Conservation (phyloP, 2,329 filamentous ascomycete genomes). For the Penicillium sp. region DNA sequence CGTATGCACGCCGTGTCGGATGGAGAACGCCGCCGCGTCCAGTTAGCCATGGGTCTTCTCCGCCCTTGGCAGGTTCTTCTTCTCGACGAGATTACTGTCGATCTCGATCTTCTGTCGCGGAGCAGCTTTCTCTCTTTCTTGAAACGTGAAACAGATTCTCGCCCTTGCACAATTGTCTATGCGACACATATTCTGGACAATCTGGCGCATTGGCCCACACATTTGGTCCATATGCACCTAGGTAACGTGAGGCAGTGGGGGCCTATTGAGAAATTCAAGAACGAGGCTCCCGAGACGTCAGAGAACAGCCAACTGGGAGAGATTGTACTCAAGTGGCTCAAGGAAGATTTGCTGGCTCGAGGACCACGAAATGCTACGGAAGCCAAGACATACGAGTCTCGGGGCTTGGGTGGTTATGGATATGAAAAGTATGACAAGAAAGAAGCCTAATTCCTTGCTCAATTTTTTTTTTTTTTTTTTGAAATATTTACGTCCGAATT, state of each 20-base stretch:
- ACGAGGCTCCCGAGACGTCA: slow-evolving; percentile 54
- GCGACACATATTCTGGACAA: slow-evolving; percentile 98
- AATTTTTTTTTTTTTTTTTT: slow-evolving; percentile 9
- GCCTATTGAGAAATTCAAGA: slow-evolving; percentile 70
- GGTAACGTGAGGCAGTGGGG: slow-evolving; percentile 90
- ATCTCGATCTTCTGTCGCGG: slow-evolving; percentile 85
- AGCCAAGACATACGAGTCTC: slow-evolving; percentile 58
- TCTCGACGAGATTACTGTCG: slow-evolving; percentile 95
- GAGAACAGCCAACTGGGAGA: slow-evolving; percentile 88
- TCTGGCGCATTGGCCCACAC: slow-evolving; percentile 89
- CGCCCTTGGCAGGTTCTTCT: slow-evolving; percentile 90
- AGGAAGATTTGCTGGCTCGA: slow-evolving; percentile 75
- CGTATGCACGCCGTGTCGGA: slow-evolving; percentile 96
- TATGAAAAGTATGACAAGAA: slow-evolving; percentile 50
- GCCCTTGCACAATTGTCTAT: slow-evolving; percentile 91
- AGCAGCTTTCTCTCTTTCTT: slow-evolving; percentile 86
- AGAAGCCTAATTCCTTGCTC: slow-evolving; percentile 12
- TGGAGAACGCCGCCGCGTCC: slow-evolving; percentile 87
- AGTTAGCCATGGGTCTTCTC: slow-evolving; percentile 93
- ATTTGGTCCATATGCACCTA: slow-evolving; percentile 93
- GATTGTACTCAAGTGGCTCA: slow-evolving; percentile 85
- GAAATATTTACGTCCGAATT: background rate
- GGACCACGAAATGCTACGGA: slow-evolving; percentile 74
- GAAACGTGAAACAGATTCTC: slow-evolving; percentile 79
- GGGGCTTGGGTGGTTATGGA: slow-evolving; percentile 69